Percentiles rank a stretch among this genome's conserved stretches.
Conservation (phyloP, 2,329 filamentous ascomycete species). For the Fusarium lateritium region DNA sequence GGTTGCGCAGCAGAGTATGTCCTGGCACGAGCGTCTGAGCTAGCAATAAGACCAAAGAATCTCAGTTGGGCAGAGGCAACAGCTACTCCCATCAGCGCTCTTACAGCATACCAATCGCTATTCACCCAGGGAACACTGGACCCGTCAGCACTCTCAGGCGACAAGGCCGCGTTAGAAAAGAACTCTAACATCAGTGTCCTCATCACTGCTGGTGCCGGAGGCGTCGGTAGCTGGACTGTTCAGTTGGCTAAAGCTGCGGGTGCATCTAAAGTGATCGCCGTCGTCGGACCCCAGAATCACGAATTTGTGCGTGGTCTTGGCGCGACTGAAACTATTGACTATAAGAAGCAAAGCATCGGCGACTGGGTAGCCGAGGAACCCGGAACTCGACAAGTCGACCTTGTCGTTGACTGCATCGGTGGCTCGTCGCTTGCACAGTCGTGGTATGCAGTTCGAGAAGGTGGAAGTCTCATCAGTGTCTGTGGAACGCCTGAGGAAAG, state of each 20-base stretch:
- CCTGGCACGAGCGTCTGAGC: constrained; percentile 45
- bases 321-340: constrained; percentile 29
- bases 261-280: neutral
- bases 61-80: constrained; percentile 56
- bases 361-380: constrained; percentile 26
- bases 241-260: constrained; percentile 33
- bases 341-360: constrained; percentile 29
- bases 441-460: constrained; percentile 34
- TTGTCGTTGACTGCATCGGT: constrained; percentile 40
- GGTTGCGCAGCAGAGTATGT: constrained; percentile 32
- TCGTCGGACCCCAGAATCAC: constrained; percentile 17
- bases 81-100: constrained; percentile 57
- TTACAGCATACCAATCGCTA: constrained; percentile 59
- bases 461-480: constrained; percentile 28
- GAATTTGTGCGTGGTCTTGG: constrained; percentile 19
- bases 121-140: constrained; percentile 40
- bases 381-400: constrained; percentile 15
- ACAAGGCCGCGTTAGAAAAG: neutral
- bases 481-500: constrained; percentile 25
- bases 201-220: constrained; percentile 27
- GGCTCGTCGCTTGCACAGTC: constrained; percentile 17
- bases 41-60: constrained; percentile 52
- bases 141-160: neutral
- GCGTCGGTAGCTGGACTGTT: constrained; percentile 33
- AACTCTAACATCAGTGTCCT: constrained; percentile 20